Percentiles rank a stretch among this genome's conserved stretches.
Evolutionary conservation across 805 yeast genomes (phyloP).

Genomic region (Schizosaccharomyces cryophilus): DNA sequence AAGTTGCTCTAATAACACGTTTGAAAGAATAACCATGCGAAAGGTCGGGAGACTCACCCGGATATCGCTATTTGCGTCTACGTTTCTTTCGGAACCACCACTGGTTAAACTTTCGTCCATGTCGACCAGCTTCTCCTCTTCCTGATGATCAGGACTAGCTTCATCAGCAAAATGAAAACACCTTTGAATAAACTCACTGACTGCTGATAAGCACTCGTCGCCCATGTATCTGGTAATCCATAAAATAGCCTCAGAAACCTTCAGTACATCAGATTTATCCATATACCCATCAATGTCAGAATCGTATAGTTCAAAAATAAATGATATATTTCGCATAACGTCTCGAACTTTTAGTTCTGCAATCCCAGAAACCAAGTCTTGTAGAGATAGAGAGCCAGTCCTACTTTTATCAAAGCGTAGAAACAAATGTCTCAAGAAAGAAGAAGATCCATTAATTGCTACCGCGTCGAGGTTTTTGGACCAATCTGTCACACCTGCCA

Average conservation of each 20-base stretch:
- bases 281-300: constrained; percentile 32
- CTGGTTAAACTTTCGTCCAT: not conserved
- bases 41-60: constrained; percentile 63
- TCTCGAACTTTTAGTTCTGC: constrained; percentile 47
- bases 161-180: constrained; percentile 59
- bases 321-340: constrained; percentile 51
- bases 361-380: constrained; percentile 49
- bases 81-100: constrained; percentile 37
- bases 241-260: constrained; percentile 66
- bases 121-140: constrained; percentile 5
- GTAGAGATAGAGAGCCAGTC: constrained; percentile 31
- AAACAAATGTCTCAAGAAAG: constrained; percentile 40
- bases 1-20: constrained; percentile 71
- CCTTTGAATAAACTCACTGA: constrained; percentile 62
- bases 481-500: constrained; percentile 69
- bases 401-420: constrained; percentile 40
- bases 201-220: constrained; percentile 51
- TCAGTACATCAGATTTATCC: constrained; percentile 54
- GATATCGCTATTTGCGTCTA: constrained; percentile 58
- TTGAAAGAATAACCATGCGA: constrained; percentile 82
- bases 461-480: constrained; percentile 31
- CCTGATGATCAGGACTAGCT: constrained; percentile 4
- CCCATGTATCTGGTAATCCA: constrained; percentile 44
- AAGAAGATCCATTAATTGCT: constrained; percentile 63
- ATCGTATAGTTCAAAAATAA: constrained; percentile 59